Percentiles rank a stretch among this genome's conserved stretches.
Conservation (phyloP, 2,329 filamentous ascomycete species). For the Alternaria sp. region DNA sequence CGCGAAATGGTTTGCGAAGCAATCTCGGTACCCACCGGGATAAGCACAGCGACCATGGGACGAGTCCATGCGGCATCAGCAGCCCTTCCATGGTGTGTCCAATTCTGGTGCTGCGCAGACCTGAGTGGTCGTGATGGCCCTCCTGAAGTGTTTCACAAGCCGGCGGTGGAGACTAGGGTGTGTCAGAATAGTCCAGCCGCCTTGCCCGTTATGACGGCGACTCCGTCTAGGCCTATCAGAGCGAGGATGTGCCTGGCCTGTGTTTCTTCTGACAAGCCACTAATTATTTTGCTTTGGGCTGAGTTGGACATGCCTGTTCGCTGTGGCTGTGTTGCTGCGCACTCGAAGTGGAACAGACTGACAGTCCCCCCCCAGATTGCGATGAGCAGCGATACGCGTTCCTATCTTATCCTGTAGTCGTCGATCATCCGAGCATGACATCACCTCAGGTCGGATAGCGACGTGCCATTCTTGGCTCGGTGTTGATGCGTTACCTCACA, state of each 20-base stretch:
- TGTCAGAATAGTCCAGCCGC: conserved; percentile 42
- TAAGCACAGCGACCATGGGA: conserved; percentile 24
- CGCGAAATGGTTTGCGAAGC: conserved; percentile 29
- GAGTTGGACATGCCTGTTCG: neutral
- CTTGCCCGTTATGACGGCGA: conserved; percentile 20
- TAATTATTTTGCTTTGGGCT: conserved; percentile 33
- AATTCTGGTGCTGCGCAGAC: conserved; percentile 30
- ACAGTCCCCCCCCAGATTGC: conserved; percentile 26
- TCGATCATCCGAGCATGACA: conserved; percentile 28
- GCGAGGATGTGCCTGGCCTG: conserved; percentile 30
- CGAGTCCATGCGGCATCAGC: conserved; percentile 34
- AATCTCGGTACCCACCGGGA: conserved; percentile 35
- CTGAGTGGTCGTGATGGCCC: conserved; percentile 39
- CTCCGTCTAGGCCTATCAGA: conserved; percentile 32
- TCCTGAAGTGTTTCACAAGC: conserved; percentile 46
- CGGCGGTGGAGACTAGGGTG: conserved; percentile 45
- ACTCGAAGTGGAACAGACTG: conserved; percentile 1
- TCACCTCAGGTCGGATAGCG: conserved; percentile 14
- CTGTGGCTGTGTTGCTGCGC: conserved; percentile 15
- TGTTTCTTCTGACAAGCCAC: conserved; percentile 43
- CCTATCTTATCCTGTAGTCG: conserved; percentile 17
- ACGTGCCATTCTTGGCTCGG: neutral
- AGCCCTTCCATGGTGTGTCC: conserved; percentile 30
- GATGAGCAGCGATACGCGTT: conserved; percentile 29
- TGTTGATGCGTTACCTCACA: neutral